These are phyloP conservation scores for Fistulinella cinereoalba DNA, from an alignment of 1,284 basidiomycete species.

Conservation along the genomic window DNA sequence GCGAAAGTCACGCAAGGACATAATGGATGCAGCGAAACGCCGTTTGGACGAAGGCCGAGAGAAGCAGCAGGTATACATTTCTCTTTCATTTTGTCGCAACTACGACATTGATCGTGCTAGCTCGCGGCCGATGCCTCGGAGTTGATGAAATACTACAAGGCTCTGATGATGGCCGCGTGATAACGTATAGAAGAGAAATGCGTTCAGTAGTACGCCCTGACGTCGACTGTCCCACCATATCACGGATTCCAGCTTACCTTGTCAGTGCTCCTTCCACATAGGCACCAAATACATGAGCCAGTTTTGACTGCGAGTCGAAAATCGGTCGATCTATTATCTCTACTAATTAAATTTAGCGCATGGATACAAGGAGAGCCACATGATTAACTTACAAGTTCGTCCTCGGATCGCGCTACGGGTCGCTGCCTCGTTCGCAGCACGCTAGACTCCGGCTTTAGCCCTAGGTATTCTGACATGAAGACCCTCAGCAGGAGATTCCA, in stretches of 20 bases:
- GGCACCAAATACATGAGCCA: too few species aligned
- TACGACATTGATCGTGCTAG: conserved; percentile 22
- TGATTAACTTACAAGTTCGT: conserved; percentile 28
- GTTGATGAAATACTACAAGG: conserved; percentile 46
- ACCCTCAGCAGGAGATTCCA: conserved; percentile 91
- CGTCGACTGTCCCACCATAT: background rate
- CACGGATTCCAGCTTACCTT: too few species aligned
- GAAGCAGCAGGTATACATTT: conserved; percentile 38
- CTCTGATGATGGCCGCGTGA: conserved; percentile 34
- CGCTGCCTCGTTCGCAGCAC: conserved; percentile 5
- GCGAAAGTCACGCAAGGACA: conserved; percentile 37
- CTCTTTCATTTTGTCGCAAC: background rate
- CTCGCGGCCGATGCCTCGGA: conserved; percentile 41
- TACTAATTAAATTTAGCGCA: conserved; percentile 1
- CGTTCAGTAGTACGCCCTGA: background rate
- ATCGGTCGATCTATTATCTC: too few species aligned
- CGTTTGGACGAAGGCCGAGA: conserved; percentile 42
- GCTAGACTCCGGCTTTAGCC: conserved; percentile 50
- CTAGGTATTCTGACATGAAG: conserved; percentile 89
- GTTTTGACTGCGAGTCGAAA: too few species aligned
- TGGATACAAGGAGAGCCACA: background rate
- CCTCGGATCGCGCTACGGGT: conserved; percentile 15
- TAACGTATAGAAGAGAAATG: background rate
- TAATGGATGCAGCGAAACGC: conserved; percentile 37
- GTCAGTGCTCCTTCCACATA: too few species aligned